A percentile compares a stretch with the other conserved stretches of the same genome.
phyloP scores from a whole-genome alignment of 257 asterid species.

The Solanum chilense region DNA sequence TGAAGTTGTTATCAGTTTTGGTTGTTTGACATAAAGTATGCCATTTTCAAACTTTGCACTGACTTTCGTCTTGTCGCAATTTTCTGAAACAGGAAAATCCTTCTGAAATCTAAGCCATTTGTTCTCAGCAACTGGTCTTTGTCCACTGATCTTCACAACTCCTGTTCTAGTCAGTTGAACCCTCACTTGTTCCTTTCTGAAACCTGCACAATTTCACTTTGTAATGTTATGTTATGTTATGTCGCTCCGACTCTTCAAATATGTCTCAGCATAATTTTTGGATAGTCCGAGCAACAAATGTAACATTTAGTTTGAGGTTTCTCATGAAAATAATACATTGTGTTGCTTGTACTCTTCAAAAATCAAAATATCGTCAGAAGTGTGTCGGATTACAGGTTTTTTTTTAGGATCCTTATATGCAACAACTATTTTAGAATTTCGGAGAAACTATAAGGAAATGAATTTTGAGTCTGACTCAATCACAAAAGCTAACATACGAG shows the following conservation, averaged over 20 bases:
- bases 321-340: background rate
- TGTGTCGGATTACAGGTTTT: too few relatives aligned
- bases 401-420: too few relatives aligned
- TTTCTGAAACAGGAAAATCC: slow-evolving; percentile 35
- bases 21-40: slow-evolving; percentile 34
- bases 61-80: slow-evolving; percentile 38
- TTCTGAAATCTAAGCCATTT: slow-evolving; percentile 35
- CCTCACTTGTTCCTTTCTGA: slow-evolving; percentile 45
- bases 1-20: slow-evolving; percentile 31
- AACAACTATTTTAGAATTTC: too few relatives aligned
- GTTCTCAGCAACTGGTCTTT: slow-evolving; percentile 15
- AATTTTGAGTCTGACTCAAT: background rate
- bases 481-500: background rate
- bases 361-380: too few relatives aligned
- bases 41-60: slow-evolving; percentile 57
- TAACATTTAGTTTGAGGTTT: background rate
- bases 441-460: background rate
- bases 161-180: slow-evolving; percentile 38
- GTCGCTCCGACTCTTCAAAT: background rate
- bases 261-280: background rate
- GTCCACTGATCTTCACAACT: slow-evolving; percentile 45
- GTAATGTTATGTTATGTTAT: background rate
- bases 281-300: background rate
- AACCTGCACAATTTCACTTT: slow-evolving; percentile 24
- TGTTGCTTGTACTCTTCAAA: background rate